Percentiles rank a stretch among this genome's conserved stretches.
Evolutionary conservation across 768 basidiomycete species (phyloP).

Genomic region (Tremella mesenterica): DNA sequence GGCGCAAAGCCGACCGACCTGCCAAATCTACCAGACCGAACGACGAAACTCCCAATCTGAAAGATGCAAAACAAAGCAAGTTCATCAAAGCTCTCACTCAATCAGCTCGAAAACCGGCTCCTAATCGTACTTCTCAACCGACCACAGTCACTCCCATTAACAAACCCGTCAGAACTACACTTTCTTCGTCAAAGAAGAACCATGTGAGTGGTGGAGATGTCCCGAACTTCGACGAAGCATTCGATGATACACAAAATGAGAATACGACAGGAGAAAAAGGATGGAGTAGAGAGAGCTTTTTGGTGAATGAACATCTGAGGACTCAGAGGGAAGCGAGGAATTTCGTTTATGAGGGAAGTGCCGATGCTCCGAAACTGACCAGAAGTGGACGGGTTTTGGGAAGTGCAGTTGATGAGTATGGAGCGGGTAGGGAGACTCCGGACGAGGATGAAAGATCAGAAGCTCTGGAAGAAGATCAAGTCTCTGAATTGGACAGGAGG

Average conservation of each 20-base stretch:
- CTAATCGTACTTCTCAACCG: background rate
- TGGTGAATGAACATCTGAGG: constrained; percentile 34
- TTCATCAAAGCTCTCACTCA: background rate
- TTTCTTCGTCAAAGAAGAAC: background rate
- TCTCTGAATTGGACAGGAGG: background rate
- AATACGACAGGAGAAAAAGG: background rate
- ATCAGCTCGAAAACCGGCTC: background rate
- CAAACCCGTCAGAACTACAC: background rate
- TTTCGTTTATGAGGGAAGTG: constrained; percentile 41
- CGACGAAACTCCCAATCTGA: background rate
- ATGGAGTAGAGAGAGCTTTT: constrained; percentile 27
- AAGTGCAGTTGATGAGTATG: constrained; percentile 18
- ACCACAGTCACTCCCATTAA: too few relatives aligned
- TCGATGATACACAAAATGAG: constrained; percentile 5
- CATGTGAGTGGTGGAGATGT: background rate
- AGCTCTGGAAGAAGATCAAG: constrained; percentile 9
- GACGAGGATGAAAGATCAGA: constrained; percentile 42
- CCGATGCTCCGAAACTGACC: constrained; percentile 31
- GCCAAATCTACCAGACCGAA: background rate
- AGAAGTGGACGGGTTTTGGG: constrained; percentile 35
- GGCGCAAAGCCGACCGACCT: background rate
- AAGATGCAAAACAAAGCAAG: too few relatives aligned
- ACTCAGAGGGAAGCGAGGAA: constrained; percentile 40
- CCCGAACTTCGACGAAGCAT: constrained; percentile 14
- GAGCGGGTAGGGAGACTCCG: constrained; percentile 5